A percentile compares a stretch with the other conserved stretches of the same genome.
These are phyloP conservation scores for Dimocarpus longan DNA, from an alignment of 345 rosid species.

Conservation along the genomic window DNA sequence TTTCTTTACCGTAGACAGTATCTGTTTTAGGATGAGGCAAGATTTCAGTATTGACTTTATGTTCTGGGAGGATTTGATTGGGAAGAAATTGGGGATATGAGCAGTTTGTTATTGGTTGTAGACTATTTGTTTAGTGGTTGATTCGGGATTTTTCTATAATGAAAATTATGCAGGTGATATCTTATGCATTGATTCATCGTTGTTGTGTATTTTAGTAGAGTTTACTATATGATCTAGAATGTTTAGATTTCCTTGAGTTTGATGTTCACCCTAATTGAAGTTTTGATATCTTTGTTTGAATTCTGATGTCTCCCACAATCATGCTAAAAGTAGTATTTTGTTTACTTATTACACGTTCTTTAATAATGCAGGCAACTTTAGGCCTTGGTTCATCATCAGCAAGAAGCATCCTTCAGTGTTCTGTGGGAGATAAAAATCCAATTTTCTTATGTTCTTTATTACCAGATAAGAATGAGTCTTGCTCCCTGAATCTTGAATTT, in stretches of 20 bases:
- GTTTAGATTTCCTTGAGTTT: background rate
- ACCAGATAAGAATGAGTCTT: constrained; percentile 69
- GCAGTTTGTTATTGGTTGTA: constrained; percentile 9
- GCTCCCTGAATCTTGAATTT: constrained; percentile 77
- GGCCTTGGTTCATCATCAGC: constrained; percentile 70
- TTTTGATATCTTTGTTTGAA: background rate
- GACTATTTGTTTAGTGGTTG: constrained; percentile 5
- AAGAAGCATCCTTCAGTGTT: constrained; percentile 75
- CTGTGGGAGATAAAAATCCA: constrained; percentile 57
- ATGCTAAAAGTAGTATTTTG: background rate
- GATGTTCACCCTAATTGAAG: background rate
- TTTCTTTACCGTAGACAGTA: background rate
- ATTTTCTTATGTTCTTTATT: constrained; percentile 77
- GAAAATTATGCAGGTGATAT: background rate
- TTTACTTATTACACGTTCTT: constrained; percentile 12
- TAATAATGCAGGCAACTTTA: constrained; percentile 71
- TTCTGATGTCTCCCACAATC: background rate
- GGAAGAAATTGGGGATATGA: background rate
- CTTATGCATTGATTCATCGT: background rate
- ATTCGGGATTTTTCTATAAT: background rate
- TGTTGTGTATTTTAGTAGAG: background rate
- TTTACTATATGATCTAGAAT: background rate
- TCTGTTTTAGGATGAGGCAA: background rate
- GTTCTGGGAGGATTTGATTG: background rate
- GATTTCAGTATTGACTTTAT: background rate